These are phyloP conservation scores for Wickerhamiella hasegawae DNA, from an alignment of 805 yeast species.

Conservation along the genomic window DNA sequence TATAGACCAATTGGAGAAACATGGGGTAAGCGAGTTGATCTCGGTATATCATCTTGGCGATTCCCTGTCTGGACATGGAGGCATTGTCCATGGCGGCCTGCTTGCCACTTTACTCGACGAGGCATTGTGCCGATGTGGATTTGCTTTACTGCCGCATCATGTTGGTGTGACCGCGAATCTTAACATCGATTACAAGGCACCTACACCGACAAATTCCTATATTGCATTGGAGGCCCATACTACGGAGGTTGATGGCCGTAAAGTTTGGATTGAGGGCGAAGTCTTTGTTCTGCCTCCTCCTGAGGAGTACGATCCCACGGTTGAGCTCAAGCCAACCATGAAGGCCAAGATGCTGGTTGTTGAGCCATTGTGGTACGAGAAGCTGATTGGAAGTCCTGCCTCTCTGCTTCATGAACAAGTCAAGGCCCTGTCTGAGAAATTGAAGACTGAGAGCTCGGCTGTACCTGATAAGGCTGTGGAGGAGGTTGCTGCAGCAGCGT, in stretches of 20 bases:
- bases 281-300: conserved; percentile 31
- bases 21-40: conserved; percentile 27
- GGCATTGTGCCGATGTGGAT: conserved; percentile 72
- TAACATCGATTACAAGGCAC: conserved; percentile 40
- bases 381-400: conserved; percentile 12
- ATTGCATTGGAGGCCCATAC: conserved; percentile 57
- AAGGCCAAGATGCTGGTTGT: conserved; percentile 22
- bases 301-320: conserved; percentile 9
- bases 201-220: conserved; percentile 45
- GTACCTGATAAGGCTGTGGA: too few relatives aligned
- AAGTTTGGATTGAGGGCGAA: conserved; percentile 60
- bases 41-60: conserved; percentile 61
- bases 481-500: too few relatives aligned
- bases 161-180: conserved; percentile 83
- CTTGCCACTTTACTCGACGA: conserved; percentile 77
- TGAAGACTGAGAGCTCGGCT: too few relatives aligned
- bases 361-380: conserved; percentile 25
- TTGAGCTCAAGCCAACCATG: conserved; percentile 11
- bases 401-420: background rate
- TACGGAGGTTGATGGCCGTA: conserved; percentile 53
- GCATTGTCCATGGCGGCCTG: conserved; percentile 76
- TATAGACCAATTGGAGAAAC: conserved; percentile 8
- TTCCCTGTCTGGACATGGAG: conserved; percentile 48
- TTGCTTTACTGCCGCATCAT: conserved; percentile 58
- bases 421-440: too few relatives aligned